A percentile compares a stretch with the other conserved stretches of the same genome.
phyloP scores from a whole-genome alignment of 768 basidiomycete genomes.

The Mycena olivaceomarginata region DNA sequence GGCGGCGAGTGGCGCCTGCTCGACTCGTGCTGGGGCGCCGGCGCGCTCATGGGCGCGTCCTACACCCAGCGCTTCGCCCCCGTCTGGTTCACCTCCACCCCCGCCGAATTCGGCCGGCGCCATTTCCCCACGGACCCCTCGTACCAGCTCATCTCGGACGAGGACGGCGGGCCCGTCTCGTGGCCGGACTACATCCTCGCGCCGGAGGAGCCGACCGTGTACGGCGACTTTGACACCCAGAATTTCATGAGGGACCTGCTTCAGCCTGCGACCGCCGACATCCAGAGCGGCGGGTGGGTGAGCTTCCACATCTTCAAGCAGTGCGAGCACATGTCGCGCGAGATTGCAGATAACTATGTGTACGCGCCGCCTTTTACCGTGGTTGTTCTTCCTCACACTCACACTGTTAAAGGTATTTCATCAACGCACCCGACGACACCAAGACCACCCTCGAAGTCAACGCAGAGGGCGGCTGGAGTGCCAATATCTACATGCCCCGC shows the following conservation, averaged over 20 bases:
- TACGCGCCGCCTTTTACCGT: conserved; percentile 25
- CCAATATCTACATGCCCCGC: conserved; percentile 57
- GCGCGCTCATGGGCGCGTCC: conserved; percentile 57
- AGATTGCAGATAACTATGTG: conserved; percentile 64
- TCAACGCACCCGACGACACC: conserved; percentile 56
- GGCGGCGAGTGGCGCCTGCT: conserved; percentile 67
- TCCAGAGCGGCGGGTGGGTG: conserved; percentile 58
- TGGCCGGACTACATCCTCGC: conserved; percentile 69
- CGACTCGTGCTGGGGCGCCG: conserved; percentile 71
- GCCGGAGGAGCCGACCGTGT: conserved; percentile 61
- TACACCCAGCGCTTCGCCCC: conserved; percentile 61
- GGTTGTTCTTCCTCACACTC: not conserved
- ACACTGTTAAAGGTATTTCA: conserved; percentile 46
- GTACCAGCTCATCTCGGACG: conserved; percentile 63
- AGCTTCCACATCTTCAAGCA: conserved; percentile 65
- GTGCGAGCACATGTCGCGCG: conserved; percentile 68
- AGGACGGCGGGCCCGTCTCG: conserved; percentile 59
- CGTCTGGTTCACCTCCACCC: conserved; percentile 64
- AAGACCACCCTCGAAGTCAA: conserved; percentile 59
- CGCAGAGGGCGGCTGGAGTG: conserved; percentile 64
- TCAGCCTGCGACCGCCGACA: conserved; percentile 56
- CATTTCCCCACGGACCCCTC: conserved; percentile 67
- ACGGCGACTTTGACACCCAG: conserved; percentile 57
- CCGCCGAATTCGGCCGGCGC: conserved; percentile 63
- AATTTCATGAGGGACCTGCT: conserved; percentile 56